Conservation (phyloP, 805 yeast species). For the Metschnikowia dekortorum region DNA sequence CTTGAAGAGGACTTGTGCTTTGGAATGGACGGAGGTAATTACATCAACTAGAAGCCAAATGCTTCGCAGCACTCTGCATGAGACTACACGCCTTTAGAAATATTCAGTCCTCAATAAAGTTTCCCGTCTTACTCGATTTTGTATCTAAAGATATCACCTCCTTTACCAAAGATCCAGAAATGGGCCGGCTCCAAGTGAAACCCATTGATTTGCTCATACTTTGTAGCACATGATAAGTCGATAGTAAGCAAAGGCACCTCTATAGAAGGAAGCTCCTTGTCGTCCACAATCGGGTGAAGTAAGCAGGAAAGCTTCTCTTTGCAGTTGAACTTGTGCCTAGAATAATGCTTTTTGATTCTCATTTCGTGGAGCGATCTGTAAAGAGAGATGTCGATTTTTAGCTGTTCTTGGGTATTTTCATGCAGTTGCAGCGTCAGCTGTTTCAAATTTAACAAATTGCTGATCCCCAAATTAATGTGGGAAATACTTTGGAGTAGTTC, state of each 20-base stretch:
- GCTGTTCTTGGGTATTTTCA: constrained; percentile 18
- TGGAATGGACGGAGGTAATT: constrained; percentile 37
- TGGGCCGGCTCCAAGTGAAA: constrained; percentile 24
- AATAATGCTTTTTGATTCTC: constrained; percentile 32
- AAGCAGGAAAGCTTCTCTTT: constrained; percentile 18
- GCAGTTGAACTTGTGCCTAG: constrained; percentile 14
- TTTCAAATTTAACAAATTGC: constrained; percentile 11
- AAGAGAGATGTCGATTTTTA: constrained; percentile 27
- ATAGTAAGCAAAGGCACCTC: constrained; percentile 31
- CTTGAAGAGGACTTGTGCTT: constrained; percentile 43
- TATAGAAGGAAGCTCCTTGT: constrained; percentile 35
- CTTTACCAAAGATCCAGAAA: constrained; percentile 38
- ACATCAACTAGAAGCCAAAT: constrained; percentile 2
- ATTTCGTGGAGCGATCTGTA: constrained; percentile 34
- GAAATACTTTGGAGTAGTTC: constrained; percentile 10
- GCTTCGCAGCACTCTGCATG: neutral
- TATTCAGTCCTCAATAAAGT: neutral
- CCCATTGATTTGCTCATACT: constrained; percentile 35
- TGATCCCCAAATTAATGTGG: constrained; percentile 15
- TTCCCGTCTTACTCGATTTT: constrained; percentile 9
- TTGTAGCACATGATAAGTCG: constrained; percentile 29
- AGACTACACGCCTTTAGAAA: neutral
- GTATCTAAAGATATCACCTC: constrained; percentile 38
- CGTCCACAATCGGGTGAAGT: constrained; percentile 35
- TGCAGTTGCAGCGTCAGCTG: constrained; percentile 5